A percentile compares a stretch with the other conserved stretches of the same genome.
phyloP scores from a whole-genome alignment of 371 early-diverging fungal species.

The Rhizopus arrhizus region DNA sequence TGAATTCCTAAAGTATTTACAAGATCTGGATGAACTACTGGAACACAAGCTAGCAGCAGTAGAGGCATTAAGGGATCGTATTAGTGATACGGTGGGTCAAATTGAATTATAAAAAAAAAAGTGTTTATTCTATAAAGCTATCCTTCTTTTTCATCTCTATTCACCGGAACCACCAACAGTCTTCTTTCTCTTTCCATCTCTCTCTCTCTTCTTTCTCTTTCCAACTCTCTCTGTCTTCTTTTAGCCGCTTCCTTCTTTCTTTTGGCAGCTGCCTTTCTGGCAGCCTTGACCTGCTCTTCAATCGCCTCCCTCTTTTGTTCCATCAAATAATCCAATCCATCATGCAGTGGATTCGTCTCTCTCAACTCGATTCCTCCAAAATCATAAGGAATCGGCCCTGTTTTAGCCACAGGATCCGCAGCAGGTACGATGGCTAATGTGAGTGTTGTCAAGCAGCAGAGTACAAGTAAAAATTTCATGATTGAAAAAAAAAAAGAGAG shows the following conservation, averaged over 20 bases:
- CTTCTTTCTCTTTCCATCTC: constrained; percentile 3
- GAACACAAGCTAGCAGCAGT: constrained; percentile 57
- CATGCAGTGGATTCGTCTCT: constrained; percentile 2
- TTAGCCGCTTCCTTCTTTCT: constrained; percentile 5
- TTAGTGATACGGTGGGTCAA: constrained; percentile 44
- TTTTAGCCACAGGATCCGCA: not conserved
- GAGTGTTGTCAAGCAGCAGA: not conserved
- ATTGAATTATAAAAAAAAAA: constrained; percentile 32
- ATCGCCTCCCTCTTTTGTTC: not conserved
- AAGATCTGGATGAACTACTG: constrained; percentile 60
- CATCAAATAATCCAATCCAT: not conserved
- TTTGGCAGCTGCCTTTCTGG: not conserved
- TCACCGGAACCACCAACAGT: too few species aligned
- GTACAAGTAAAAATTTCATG: not conserved
- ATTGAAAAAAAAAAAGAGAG: not conserved
- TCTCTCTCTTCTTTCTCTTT: constrained; percentile 2
- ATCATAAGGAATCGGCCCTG: not conserved
- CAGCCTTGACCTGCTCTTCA: not conserved
- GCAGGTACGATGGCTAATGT: not conserved
- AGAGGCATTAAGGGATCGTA: constrained; percentile 53
- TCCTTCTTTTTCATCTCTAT: not conserved
- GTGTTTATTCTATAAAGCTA: not conserved
- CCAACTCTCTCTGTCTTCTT: not conserved
- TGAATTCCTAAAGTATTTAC: constrained; percentile 51
- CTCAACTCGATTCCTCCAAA: not conserved